phyloP scores from a whole-genome alignment of 1,284 basidiomycete species.

The Somion occarium region DNA sequence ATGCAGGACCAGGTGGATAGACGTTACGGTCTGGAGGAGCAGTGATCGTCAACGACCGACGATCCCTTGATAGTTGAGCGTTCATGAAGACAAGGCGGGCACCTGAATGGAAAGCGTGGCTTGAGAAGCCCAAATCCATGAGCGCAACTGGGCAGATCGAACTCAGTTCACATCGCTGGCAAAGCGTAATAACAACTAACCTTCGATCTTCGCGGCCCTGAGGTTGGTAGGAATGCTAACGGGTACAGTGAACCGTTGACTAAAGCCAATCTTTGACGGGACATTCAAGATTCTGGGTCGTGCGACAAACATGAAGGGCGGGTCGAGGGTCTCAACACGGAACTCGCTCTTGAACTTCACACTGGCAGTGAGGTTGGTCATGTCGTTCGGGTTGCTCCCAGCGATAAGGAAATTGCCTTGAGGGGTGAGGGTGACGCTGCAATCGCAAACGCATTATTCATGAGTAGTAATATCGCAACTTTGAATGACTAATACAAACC shows the following conservation, averaged over 20 bases:
- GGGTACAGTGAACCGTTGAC: slow-evolving; percentile 32
- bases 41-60: slow-evolving; percentile 34
- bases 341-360: slow-evolving; percentile 37
- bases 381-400: background rate
- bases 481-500: background rate
- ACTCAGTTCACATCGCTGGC: background rate
- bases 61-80: slow-evolving; percentile 28
- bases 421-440: no score
- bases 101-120: slow-evolving; percentile 41
- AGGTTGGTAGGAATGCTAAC: slow-evolving; percentile 29
- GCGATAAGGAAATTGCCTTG: no score
- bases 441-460: background rate
- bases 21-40: slow-evolving; percentile 41
- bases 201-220: slow-evolving; percentile 28
- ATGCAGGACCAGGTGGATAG: slow-evolving; percentile 49
- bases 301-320: slow-evolving; percentile 36
- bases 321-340: slow-evolving; percentile 42
- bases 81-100: slow-evolving; percentile 44
- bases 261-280: slow-evolving; percentile 37
- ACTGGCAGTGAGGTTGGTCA: slow-evolving; percentile 5
- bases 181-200: slow-evolving; percentile 15
- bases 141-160: background rate
- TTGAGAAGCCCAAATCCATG: slow-evolving; percentile 17
- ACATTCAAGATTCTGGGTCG: slow-evolving; percentile 33
- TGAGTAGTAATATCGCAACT: slow-evolving; percentile 12